Evolutionary conservation across 306 rosid species (phyloP), one percentile per base, ranked within the genome.

Genomic region (Vigna reflexopilosa): DNA sequence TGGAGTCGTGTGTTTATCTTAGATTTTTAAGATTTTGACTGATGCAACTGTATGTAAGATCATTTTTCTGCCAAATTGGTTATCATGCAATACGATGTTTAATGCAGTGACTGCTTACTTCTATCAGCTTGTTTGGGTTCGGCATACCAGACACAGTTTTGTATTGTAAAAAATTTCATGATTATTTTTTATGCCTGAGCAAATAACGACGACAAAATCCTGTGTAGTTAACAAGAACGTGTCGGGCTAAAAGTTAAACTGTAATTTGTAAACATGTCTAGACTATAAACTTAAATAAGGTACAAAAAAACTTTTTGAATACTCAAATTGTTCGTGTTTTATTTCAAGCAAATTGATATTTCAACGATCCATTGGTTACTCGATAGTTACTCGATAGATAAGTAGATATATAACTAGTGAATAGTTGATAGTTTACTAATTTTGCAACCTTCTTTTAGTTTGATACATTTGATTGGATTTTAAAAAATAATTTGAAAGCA

Each of bases 11-110:
- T 80, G 50, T 69, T 69, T 57, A 30, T 57, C 22, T 55, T 26
- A 73, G 13, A 62, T 64, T 64, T 50, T 80, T 80, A 70, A 73
- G 24, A 56, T 67, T 73, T 67, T 36, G 69, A 15, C 20, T 14
- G 44, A 9, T 36, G 63, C 63, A 30, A 66, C 70, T 12, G 58
- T 1, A 64, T 63, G 26, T 38, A 72, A 54, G 70, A 66, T 73
- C 63, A 56, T 44, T 36, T 28, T 73, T 30, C 55, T 14, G 28
- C 28, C 50, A 45, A 34, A 11, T 45, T 45, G 50, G 50, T 4
- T 26, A 22, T 30, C 30, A 26, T 64, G 55, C 30, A 50, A 42
- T 2, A 55, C 79, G 3, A 40, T 30, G 26, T 63, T 24, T 7
- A 57, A 24, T 11, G 64, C 24, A 24, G 45, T 6, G 9, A 26